These are phyloP conservation scores for Flaveria ramosissima DNA, from an alignment of 129 eudicot genomes.

Conservation along the genomic window DNA sequence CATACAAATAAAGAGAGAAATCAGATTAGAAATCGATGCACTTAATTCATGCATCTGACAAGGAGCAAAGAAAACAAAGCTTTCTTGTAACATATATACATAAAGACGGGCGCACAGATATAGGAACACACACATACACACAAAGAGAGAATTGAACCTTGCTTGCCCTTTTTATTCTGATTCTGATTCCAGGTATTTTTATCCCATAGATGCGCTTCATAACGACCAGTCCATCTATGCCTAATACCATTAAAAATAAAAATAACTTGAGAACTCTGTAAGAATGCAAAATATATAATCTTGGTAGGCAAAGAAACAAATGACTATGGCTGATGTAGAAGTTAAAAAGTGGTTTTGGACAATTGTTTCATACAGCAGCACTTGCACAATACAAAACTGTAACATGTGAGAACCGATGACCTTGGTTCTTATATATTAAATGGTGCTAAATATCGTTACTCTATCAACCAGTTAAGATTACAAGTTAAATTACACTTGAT, in stretches of 20 bases:
- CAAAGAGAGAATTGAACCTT: slow-evolving; percentile 53
- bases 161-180: slow-evolving; percentile 97
- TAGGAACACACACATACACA: neutral
- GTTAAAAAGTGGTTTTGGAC: slow-evolving; percentile 13
- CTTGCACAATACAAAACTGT: neutral
- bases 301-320: slow-evolving; percentile 3
- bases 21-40: slow-evolving; percentile 32
- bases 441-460: slow-evolving; percentile 12
- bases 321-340: slow-evolving; percentile 15
- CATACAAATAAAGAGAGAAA: slow-evolving; percentile 41
- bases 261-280: slow-evolving; percentile 21
- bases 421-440: slow-evolving; percentile 21
- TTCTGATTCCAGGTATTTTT: slow-evolving; percentile 99
- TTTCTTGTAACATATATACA: slow-evolving; percentile 15
- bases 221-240: slow-evolving; percentile 99
- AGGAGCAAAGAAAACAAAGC: slow-evolving; percentile 12
- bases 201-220: slow-evolving; percentile 99
- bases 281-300: slow-evolving; percentile 8
- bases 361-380: slow-evolving; percentile 18
- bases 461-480: neutral
- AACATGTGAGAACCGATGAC: slow-evolving; percentile 23
- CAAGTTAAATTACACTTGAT: neutral
- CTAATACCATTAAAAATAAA: slow-evolving; percentile 40
- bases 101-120: neutral
- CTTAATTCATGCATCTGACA: slow-evolving; percentile 23